These are phyloP conservation scores for Podaxis sp. DNA, from an alignment of 768 basidiomycete genomes.

Conservation along the genomic window DNA sequence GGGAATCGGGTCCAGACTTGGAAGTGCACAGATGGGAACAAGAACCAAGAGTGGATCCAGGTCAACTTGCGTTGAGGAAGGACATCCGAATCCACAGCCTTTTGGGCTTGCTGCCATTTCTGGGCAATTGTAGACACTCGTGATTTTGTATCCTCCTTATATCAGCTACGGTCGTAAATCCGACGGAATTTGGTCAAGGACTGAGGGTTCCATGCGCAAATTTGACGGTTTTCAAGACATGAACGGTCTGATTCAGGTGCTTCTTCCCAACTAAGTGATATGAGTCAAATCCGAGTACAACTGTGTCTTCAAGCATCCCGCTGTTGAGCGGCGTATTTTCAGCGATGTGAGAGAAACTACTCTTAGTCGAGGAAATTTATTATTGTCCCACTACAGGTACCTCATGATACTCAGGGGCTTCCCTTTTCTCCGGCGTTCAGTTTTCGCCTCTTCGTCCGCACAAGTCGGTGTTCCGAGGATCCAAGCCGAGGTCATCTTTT, in stretches of 20 bases:
- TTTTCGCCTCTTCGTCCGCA: neutral
- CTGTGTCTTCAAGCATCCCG: neutral
- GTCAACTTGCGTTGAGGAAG: neutral
- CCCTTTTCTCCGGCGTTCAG: neutral
- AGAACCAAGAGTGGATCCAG: conserved; percentile 15
- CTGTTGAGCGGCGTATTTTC: neutral
- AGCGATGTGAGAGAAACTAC: neutral
- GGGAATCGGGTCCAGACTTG: conserved; percentile 15
- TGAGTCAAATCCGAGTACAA: neutral
- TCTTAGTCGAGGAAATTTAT: neutral
- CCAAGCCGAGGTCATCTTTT: neutral
- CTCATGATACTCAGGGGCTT: neutral
- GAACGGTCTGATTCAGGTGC: neutral
- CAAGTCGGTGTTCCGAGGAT: neutral
- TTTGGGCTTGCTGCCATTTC: neutral
- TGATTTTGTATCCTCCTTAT: neutral
- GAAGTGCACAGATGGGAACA: conserved; percentile 14
- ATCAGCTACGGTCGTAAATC: neutral
- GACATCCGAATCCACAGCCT: neutral
- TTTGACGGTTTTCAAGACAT: neutral
- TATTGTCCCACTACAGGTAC: neutral
- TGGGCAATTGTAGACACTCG: neutral
- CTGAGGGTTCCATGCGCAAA: neutral
- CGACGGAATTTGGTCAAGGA: neutral
- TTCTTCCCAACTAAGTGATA: neutral